A percentile compares a stretch with the other conserved stretches of the same genome.
Evolutionary conservation across 164 flowering plant genomes (phyloP).

Genomic region (Dillenia turbinata): DNA sequence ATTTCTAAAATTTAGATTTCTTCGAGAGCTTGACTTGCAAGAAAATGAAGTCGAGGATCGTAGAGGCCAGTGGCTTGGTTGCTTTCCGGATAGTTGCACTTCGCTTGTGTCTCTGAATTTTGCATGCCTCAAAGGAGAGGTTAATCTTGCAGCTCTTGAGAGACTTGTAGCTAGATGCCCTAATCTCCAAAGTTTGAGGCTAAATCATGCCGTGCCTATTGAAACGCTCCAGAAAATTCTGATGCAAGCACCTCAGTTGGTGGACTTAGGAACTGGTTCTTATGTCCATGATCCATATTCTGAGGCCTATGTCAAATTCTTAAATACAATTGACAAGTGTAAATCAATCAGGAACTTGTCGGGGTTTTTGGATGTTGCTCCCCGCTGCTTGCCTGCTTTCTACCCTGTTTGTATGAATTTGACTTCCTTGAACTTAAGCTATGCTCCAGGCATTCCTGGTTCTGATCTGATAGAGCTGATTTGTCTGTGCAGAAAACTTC

Average conservation of each 20-base stretch:
- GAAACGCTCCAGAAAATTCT: conserved; percentile 56
- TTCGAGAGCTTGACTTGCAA: conserved; percentile 83
- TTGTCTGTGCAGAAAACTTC: conserved; percentile 57
- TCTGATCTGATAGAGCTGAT: conserved; percentile 53
- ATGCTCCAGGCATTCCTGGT: conserved; percentile 57
- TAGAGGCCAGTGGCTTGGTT: conserved; percentile 76
- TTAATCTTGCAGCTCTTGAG: conserved; percentile 62
- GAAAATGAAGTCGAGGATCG: conserved; percentile 78
- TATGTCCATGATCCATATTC: conserved; percentile 45
- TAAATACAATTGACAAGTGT: conserved; percentile 34
- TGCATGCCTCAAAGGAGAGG: conserved; percentile 79
- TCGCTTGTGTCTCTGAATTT: conserved; percentile 77
- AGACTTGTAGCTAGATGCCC: conserved; percentile 78
- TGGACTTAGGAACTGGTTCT: conserved; percentile 69
- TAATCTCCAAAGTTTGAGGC: conserved; percentile 57
- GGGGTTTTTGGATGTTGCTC: conserved; percentile 70
- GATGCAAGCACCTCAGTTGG: conserved; percentile 62
- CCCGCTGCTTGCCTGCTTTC: conserved; percentile 44
- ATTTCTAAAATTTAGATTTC: conserved; percentile 35
- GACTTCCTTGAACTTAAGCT: conserved; percentile 77
- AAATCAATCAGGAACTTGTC: conserved; percentile 68
- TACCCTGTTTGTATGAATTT: conserved; percentile 56
- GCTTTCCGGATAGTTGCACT: conserved; percentile 72
- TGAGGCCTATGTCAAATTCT: conserved; percentile 33
- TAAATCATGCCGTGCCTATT: conserved; percentile 61